Conservation (phyloP, 805 yeast genomes). For the Phaffomyces thermotolerans region DNA sequence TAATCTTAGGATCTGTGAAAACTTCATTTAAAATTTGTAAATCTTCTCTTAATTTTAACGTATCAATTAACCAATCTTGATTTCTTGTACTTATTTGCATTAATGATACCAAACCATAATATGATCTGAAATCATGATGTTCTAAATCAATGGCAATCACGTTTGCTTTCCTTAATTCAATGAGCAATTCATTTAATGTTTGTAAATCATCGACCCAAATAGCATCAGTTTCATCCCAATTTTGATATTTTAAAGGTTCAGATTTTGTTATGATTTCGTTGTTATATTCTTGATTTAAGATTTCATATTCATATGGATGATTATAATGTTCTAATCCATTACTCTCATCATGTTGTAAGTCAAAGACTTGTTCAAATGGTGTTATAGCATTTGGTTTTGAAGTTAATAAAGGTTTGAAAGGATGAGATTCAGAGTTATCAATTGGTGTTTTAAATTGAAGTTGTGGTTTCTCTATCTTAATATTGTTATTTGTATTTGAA, state of each 20-base stretch:
- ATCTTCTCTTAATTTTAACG: conserved; percentile 70
- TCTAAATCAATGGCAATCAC: conserved; percentile 93
- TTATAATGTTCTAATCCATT: conserved; percentile 52
- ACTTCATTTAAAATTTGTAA: conserved; percentile 59
- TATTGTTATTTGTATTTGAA: conserved; percentile 13
- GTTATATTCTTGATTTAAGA: conserved; percentile 63
- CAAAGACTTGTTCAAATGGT: conserved; percentile 46
- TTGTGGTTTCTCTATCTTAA: conserved; percentile 62
- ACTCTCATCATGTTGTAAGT: conserved; percentile 30
- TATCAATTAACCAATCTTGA: conserved; percentile 84
- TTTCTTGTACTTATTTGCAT: conserved; percentile 86
- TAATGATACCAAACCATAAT: conserved; percentile 82
- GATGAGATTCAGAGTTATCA: conserved; percentile 61
- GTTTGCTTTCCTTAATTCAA: conserved; percentile 38
- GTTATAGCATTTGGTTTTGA: conserved; percentile 65
- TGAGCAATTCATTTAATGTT: conserved; percentile 46
- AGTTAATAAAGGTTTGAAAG: conserved; percentile 70
- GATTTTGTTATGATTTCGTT: conserved; percentile 37
- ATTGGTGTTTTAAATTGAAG: conserved; percentile 45
- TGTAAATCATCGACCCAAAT: conserved; percentile 64
- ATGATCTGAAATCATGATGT: conserved; percentile 89
- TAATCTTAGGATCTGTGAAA: conserved; percentile 71
- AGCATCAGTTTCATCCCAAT: conserved; percentile 62
- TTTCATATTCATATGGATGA: conserved; percentile 81
- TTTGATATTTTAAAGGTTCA: conserved; percentile 43